Evolutionary conservation across 768 basidiomycete species (phyloP).

Genomic region (Serendipita sp.): DNA sequence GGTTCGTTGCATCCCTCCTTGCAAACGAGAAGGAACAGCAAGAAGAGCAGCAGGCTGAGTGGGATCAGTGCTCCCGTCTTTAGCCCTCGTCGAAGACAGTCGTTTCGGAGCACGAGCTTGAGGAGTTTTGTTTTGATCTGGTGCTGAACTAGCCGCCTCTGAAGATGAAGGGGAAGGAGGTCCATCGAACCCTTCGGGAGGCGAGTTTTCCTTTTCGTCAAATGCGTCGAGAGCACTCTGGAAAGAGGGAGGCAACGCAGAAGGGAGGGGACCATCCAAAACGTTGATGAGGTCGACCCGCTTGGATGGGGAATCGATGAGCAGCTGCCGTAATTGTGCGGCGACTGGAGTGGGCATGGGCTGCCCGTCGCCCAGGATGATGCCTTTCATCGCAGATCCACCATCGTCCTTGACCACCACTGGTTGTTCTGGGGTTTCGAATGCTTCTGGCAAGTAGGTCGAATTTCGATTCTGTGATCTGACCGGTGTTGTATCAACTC

Average conservation of each 20-base stretch:
- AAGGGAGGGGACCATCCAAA: not conserved
- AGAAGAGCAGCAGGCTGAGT: not conserved
- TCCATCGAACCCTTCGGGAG: not conserved
- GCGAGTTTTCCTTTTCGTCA: conserved; percentile 1
- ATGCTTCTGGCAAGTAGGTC: conserved; percentile 5
- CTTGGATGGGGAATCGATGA: conserved; percentile 45
- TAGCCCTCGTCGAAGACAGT: conserved; percentile 17
- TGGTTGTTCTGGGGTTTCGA: not conserved
- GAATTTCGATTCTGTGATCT: not conserved
- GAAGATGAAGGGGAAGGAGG: not conserved
- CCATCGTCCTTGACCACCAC: conserved; percentile 7
- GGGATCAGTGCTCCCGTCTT: not conserved
- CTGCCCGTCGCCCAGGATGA: conserved; percentile 65
- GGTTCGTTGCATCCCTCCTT: not conserved
- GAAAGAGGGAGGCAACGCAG: conserved; percentile 22
- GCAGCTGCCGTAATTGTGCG: conserved; percentile 30
- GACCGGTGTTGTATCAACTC: conserved; percentile 6
- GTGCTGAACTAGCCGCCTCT: not conserved
- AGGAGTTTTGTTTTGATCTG: not conserved
- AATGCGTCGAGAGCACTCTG: not conserved
- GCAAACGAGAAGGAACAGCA: not conserved
- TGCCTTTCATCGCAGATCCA: conserved; percentile 35
- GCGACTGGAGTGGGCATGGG: conserved; percentile 51
- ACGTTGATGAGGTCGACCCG: conserved; percentile 31
- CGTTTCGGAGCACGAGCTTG: not conserved